Base-by-base conservation (phyloP, 768 basidiomycete genomes). In the Gloeophyllum trabeum region DNA sequence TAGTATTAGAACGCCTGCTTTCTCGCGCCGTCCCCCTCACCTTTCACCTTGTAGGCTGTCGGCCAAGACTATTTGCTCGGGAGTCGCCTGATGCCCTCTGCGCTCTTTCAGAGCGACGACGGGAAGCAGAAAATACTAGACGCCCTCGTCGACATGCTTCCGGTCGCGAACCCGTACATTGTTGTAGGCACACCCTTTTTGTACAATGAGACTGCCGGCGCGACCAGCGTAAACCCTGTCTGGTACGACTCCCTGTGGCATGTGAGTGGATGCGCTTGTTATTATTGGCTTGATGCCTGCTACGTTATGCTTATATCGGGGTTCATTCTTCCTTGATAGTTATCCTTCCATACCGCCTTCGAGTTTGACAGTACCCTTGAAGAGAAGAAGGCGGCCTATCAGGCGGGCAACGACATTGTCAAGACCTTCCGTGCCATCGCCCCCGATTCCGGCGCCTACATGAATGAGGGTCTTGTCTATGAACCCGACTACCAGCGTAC, bases 381-480 rank as follows among this genome's bases (percentile, higher is more conserved):
- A 10, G 36, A 51, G 19, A 45, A 46, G 2, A 13, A 16, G 14
- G n/a, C 24, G 7, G 20, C 18, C 21, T 54, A 54, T 39, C 19
- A 42, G 34, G 16, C 25, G 20, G 47, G 53, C 6, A 32, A 23
- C 21, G 35, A 45, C 21, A 46, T 46, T 26, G 42, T 45, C 7
- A 48, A 58, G 38, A 12, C 34, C 22, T 52, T 54, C 50, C 44
- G 51, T n/a, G 48, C 49, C 24, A 35, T 58, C 34, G 45, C 55
- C 12, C 52, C 57, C 1, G 54, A 46, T 16, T 54, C 49, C 38
- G 61, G 61, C 1, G 57, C 61, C 7, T 63, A 63, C 45, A 53
- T 59, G 60, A 63, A 62, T 42, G 62, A 63, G 36, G 62, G 56
- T 19, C 54, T 60, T 36, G 56, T 62, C 2, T 63, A 63, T 35